phyloP scores from a whole-genome alignment of 208 protist species.

The Entamoeba invadens region DNA sequence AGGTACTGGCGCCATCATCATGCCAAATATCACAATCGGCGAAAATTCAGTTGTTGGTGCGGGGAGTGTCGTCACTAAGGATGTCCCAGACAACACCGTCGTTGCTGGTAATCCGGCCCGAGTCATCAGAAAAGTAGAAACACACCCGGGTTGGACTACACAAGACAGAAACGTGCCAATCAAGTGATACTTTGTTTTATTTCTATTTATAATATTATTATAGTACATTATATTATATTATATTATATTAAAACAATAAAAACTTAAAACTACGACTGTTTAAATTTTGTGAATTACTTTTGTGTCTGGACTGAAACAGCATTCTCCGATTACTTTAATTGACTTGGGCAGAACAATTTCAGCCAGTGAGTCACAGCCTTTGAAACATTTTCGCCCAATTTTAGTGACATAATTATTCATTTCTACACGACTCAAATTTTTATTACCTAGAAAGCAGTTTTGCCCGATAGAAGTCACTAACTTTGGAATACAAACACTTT shows the following conservation, averaged over 20 bases:
- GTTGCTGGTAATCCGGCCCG: conserved; percentile 52
- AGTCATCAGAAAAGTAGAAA: not conserved
- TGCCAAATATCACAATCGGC: conserved; percentile 56
- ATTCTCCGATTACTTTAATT: no score
- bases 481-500: no score
- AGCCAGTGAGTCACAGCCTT: no score
- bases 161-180: not conserved
- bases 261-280: not conserved
- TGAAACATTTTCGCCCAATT: no score
- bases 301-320: no score
- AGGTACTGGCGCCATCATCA: conserved; percentile 25
- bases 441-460: no score
- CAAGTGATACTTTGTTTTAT: not conserved
- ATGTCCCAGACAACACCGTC: conserved; percentile 52
- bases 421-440: no score
- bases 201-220: not conserved
- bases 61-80: conserved; percentile 56
- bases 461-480: no score
- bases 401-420: no score
- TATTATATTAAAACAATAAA: not conserved
- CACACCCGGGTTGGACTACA: not conserved
- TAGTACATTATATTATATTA: not conserved
- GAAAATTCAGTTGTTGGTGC: conserved; percentile 50
- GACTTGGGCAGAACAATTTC: no score
- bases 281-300: not conserved